Percentiles rank a stretch among this genome's conserved stretches.
phyloP scores from a whole-genome alignment of 1,139 yeast species.

The Hemisphaericaspora subhashii region DNA sequence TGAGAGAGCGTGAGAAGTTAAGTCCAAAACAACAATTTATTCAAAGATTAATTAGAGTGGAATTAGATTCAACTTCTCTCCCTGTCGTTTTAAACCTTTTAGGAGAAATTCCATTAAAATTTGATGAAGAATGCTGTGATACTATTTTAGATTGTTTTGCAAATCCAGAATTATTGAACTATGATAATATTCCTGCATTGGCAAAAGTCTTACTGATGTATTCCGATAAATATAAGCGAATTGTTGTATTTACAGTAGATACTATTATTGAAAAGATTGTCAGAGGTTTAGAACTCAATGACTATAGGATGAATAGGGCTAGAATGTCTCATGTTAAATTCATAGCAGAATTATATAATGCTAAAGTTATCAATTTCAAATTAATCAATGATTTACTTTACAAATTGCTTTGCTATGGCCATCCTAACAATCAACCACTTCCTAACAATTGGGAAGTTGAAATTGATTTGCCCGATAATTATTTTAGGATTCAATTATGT shows the following conservation, averaged over 20 bases:
- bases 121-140: slow-evolving; percentile 36
- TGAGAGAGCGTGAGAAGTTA: slow-evolving; percentile 19
- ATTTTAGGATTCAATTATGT: slow-evolving; percentile 66
- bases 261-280: slow-evolving; percentile 61
- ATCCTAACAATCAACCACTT: slow-evolving; percentile 61
- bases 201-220: slow-evolving; percentile 47
- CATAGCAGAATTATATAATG: slow-evolving; percentile 57
- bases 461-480: slow-evolving; percentile 67
- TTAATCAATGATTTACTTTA: slow-evolving; percentile 57
- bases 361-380: slow-evolving; percentile 46
- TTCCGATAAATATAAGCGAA: slow-evolving; percentile 33
- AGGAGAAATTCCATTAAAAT: slow-evolving; percentile 45
- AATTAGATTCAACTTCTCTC: slow-evolving; percentile 42
- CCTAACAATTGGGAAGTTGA: slow-evolving; percentile 39
- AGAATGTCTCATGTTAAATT: slow-evolving; percentile 64
- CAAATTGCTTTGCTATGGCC: slow-evolving; percentile 65
- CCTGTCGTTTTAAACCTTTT: slow-evolving; percentile 41
- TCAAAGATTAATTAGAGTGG: slow-evolving; percentile 49
- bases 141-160: slow-evolving; percentile 55
- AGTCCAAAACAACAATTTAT: slow-evolving; percentile 51
- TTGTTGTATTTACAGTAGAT: slow-evolving; percentile 56
- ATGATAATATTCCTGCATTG: slow-evolving; percentile 51
- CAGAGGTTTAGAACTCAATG: slow-evolving; percentile 66
- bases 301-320: slow-evolving; percentile 57
- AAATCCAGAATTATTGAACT: slow-evolving; percentile 62